These are phyloP conservation scores for Fusarium coffeatum DNA, from an alignment of 2,329 filamentous ascomycete genomes.

Conservation along the genomic window DNA sequence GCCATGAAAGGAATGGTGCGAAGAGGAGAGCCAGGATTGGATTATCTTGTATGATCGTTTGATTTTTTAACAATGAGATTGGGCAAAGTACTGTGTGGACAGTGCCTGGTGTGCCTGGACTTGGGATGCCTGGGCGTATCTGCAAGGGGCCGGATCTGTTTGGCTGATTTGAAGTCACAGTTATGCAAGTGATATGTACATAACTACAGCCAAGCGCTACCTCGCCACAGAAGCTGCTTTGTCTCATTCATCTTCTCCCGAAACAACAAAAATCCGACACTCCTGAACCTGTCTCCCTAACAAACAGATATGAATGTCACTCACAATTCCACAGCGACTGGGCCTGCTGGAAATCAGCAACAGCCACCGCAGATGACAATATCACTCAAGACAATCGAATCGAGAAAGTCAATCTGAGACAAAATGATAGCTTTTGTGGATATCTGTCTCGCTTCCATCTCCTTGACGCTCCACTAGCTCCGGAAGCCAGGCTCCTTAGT, in stretches of 20 bases:
- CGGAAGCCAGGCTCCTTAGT: slow-evolving; percentile 6
- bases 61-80: too few species aligned
- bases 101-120: background rate
- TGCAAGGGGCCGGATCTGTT: slow-evolving; percentile 8
- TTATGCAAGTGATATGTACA: background rate
- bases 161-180: background rate
- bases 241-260: background rate
- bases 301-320: background rate
- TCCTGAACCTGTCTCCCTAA: background rate
- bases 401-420: background rate
- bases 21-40: background rate
- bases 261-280: background rate
- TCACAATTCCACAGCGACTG: background rate
- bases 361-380: accelerated
- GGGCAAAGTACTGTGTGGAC: too few species aligned
- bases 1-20: background rate
- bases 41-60: background rate
- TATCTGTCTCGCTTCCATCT: slow-evolving; percentile 6
- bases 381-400: too few species aligned
- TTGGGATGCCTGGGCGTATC: background rate
- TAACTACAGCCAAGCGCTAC: too few species aligned
- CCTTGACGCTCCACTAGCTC: slow-evolving; percentile 3
- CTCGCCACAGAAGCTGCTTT: too few species aligned
- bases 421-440: background rate
- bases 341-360: background rate